These are phyloP conservation scores for Nakazawaea wyomingensis DNA, from an alignment of 805 yeast genomes.

Conservation along the genomic window DNA sequence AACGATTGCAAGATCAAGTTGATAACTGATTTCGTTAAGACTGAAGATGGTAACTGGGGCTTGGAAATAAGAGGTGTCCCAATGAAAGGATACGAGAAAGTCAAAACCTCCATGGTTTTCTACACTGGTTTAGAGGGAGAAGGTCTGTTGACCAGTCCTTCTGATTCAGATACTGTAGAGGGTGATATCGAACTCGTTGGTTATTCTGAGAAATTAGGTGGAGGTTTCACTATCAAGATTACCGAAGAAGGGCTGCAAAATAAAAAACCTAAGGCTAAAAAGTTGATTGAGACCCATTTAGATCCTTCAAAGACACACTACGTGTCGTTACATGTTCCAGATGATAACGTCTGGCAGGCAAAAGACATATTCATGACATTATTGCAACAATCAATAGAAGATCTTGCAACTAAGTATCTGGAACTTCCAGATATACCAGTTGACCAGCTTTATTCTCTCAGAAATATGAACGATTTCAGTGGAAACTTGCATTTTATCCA, in stretches of 20 bases:
- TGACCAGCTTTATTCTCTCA: conserved; percentile 45
- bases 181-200: conserved; percentile 44
- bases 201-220: conserved; percentile 57
- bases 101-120: conserved; percentile 63
- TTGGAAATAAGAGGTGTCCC: conserved; percentile 66
- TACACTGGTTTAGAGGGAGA: conserved; percentile 75
- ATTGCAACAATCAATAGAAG: conserved; percentile 62
- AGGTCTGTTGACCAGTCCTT: conserved; percentile 36
- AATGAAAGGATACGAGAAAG: conserved; percentile 38
- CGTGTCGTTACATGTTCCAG: conserved; percentile 64
- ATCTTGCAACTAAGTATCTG: conserved; percentile 28
- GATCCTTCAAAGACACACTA: conserved; percentile 65
- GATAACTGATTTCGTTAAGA: conserved; percentile 71
- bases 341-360: conserved; percentile 71
- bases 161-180: conserved; percentile 21
- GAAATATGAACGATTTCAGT: conserved; percentile 52
- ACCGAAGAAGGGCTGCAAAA: conserved; percentile 48
- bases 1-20: conserved; percentile 55
- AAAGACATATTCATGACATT: conserved; percentile 67
- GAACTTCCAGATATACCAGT: conserved; percentile 33
- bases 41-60: conserved; percentile 73
- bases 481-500: conserved; percentile 83
- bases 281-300: conserved; percentile 30
- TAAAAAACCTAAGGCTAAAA: conserved; percentile 32
- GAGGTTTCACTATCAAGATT: conserved; percentile 53